phyloP scores from a whole-genome alignment of 305 asterid genomes.

The Ruellia speciosa region DNA sequence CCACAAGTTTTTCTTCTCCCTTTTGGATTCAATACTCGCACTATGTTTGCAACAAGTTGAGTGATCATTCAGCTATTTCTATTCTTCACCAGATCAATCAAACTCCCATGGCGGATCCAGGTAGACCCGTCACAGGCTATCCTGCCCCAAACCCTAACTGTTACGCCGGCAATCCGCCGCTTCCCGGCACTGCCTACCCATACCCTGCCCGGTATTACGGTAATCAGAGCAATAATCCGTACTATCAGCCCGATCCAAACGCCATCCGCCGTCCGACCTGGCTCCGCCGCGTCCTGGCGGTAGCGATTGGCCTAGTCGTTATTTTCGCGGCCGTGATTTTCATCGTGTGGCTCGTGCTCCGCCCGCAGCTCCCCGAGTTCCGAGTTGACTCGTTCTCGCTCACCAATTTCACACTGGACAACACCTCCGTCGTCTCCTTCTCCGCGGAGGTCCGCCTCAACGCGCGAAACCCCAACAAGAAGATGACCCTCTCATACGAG shows the following conservation, averaged over 20 bases:
- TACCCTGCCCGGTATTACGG: slow-evolving; percentile 30
- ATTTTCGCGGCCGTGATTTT: slow-evolving; percentile 43
- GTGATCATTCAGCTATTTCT: background rate
- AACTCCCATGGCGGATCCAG: slow-evolving; percentile 40
- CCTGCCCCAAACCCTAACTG: slow-evolving; percentile 55
- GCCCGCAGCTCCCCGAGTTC: slow-evolving; percentile 69
- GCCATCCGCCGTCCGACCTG: slow-evolving; percentile 47
- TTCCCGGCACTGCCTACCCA: slow-evolving; percentile 33
- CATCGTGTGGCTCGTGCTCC: slow-evolving; percentile 69
- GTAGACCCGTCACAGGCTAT: slow-evolving; percentile 67
- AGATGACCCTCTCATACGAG: slow-evolving; percentile 46
- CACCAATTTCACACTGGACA: slow-evolving; percentile 40
- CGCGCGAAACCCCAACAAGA: slow-evolving; percentile 67
- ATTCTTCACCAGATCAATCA: background rate
- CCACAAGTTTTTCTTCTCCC: background rate
- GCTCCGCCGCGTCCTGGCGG: slow-evolving; percentile 55
- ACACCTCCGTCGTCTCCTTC: slow-evolving; percentile 36
- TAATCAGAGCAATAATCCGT: slow-evolving; percentile 22
- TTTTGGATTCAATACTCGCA: background rate
- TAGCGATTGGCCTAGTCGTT: slow-evolving; percentile 39
- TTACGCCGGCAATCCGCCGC: slow-evolving; percentile 35
- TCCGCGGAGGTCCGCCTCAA: slow-evolving; percentile 49
- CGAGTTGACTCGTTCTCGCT: slow-evolving; percentile 54
- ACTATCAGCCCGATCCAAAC: slow-evolving; percentile 33
- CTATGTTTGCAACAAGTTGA: background rate